These are phyloP conservation scores for Paraconiothyrium sp. DNA, from an alignment of 2,329 filamentous ascomycete genomes.

Conservation along the genomic window DNA sequence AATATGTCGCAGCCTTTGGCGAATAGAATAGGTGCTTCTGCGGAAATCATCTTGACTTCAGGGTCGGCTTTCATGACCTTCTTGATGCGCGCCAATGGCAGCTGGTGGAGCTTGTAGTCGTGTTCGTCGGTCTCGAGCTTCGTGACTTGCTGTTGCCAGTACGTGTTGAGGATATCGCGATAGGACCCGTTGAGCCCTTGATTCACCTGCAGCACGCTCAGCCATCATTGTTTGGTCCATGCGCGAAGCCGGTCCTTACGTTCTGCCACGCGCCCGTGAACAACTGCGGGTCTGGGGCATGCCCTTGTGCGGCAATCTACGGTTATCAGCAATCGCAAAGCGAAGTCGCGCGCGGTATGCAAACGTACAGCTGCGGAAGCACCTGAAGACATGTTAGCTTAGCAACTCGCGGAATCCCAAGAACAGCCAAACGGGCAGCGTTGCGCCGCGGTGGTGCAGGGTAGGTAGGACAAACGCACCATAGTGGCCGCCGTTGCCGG, in stretches of 20 bases:
- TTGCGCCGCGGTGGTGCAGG: slow-evolving; percentile 10
- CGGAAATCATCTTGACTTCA: slow-evolving; percentile 99
- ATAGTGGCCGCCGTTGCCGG: slow-evolving; percentile 59
- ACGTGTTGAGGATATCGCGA: slow-evolving; percentile 96
- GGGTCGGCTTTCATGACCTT: slow-evolving; percentile 99
- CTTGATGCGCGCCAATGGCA: slow-evolving; percentile 97
- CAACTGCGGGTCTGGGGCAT: slow-evolving; percentile 86
- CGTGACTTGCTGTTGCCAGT: slow-evolving; percentile 98
- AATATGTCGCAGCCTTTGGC: slow-evolving; percentile 99
- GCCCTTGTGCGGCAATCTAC: slow-evolving; percentile 85
- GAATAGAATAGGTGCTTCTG: slow-evolving; percentile 96
- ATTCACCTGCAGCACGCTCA: slow-evolving; percentile 73
- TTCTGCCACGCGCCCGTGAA: slow-evolving; percentile 97
- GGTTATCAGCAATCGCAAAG: slow-evolving; percentile 20
- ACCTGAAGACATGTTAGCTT: slow-evolving; percentile 57
- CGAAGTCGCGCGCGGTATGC: slow-evolving; percentile 28
- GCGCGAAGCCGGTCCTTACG: slow-evolving; percentile 59
- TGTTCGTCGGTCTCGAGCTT: slow-evolving; percentile 94
- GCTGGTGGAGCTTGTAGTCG: slow-evolving; percentile 97
- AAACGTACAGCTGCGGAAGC: slow-evolving; percentile 73
- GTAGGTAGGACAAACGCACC: slow-evolving; percentile 46
- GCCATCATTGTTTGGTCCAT: slow-evolving; percentile 18
- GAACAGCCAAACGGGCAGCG: slow-evolving; percentile 16
- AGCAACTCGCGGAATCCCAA: slow-evolving; percentile 17
- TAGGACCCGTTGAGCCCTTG: slow-evolving; percentile 93